Evolutionary conservation across 2,329 filamentous ascomycete species (phyloP).

Genomic region (Cryphonectria naterciae): DNA sequence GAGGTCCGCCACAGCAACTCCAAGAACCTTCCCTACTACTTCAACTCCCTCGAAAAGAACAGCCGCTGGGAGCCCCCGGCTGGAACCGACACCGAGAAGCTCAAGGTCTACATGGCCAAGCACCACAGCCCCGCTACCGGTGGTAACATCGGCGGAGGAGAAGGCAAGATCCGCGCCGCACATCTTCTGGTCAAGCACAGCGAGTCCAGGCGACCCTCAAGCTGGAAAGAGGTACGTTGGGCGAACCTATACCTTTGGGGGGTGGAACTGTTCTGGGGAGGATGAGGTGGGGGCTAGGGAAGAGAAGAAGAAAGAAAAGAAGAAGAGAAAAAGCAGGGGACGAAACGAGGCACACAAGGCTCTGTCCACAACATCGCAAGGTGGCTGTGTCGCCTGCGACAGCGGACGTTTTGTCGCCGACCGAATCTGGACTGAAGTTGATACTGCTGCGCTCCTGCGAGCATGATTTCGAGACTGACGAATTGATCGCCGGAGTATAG

Average conservation of each 20-base stretch:
- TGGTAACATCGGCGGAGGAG: slow-evolving; percentile 37
- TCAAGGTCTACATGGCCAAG: slow-evolving; percentile 91
- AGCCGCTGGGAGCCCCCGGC: slow-evolving; percentile 94
- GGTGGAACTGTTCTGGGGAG: not conserved
- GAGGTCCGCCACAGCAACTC: slow-evolving; percentile 98
- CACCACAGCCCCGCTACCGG: slow-evolving; percentile 70
- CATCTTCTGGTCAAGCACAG: slow-evolving; percentile 94
- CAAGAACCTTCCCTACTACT: slow-evolving; percentile 99
- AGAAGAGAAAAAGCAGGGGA: not conserved
- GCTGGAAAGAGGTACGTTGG: slow-evolving; percentile 76
- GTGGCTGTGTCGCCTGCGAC: not conserved
- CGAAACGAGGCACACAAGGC: not conserved
- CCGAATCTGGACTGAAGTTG: not conserved
- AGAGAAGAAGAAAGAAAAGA: not conserved
- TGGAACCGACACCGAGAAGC: slow-evolving; percentile 85
- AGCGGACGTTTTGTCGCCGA: not conserved
- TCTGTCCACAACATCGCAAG: too few relatives aligned
- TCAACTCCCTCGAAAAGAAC: slow-evolving; percentile 83
- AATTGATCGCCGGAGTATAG: slow-evolving; percentile 37
- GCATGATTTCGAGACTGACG: slow-evolving; percentile 4
- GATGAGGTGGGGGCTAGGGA: not conserved
- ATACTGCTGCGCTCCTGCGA: not conserved
- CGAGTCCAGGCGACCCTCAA: slow-evolving; percentile 84
- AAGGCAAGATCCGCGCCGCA: slow-evolving; percentile 87
- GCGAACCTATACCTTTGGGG: not conserved